Evolutionary conservation across 148 eudicot species (phyloP), one percentile per base, ranked within the genome.

Genomic region (Diospyros lotus): DNA sequence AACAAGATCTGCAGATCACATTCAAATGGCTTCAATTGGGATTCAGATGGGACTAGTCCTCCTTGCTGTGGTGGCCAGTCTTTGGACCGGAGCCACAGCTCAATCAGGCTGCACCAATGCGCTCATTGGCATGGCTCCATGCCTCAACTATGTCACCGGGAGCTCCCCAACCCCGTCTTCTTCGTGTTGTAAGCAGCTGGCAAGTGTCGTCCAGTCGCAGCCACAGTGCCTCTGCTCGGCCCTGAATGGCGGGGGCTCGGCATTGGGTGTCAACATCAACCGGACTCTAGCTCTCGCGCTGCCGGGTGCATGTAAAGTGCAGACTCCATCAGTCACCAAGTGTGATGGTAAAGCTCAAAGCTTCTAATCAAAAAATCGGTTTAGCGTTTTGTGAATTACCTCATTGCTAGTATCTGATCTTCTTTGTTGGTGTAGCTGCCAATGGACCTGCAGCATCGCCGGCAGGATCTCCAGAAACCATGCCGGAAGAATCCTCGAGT

Each of bases 241-340:
- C 1, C 66, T 75, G 40, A 65, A 17, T 12, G 45, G 63, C 10
- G 77, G 69, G 15, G 70, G 71, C 38, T 42, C 77, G 15, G 50
- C 51, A 9, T 42, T 75, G 43, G 64, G 71, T 1, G 43, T 75
- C 11, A 46, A 43, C 8, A 66, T 66, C 1, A 66, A 54, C 69
- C 71, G 17, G 18, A 65, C 77, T 53, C 59, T 52, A n/a, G 77
- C 77, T 53, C 61, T 75, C 12, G 18, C 60, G 4, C 15, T 75
- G 41, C 70, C 77, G 13, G 40, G 69, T 43, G 77, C 77, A 6
- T 75, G 77, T 61, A 64, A 66, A 39, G 66, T 75, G 51, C 38
- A 75, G 12, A 75, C 62, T 65, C 71, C 77, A 13, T 60, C 77
- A n/a, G 61, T 75, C 54, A 61, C 63, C 41, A 15, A 75, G 10